Conservation (phyloP, 208 protist species). For the Crithidia brevicula region DNA sequence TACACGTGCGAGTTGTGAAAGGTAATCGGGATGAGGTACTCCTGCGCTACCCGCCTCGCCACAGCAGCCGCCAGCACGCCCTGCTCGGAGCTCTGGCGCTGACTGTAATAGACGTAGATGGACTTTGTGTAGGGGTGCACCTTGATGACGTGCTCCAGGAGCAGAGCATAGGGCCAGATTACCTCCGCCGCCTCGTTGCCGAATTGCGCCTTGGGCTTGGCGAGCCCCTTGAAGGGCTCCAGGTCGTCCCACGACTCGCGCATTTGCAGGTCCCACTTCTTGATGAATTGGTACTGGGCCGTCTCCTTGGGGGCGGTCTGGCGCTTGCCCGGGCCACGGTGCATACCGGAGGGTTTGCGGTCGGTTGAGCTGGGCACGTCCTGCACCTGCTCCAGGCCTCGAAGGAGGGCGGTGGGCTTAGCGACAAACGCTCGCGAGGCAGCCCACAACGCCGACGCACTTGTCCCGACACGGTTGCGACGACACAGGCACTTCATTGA, state of each 20-base stretch:
- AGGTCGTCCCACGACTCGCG: constrained; percentile 82
- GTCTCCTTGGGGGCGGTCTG: constrained; percentile 80
- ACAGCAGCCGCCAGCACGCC: constrained; percentile 51
- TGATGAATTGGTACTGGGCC: constrained; percentile 82
- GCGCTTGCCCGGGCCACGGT: constrained; percentile 86
- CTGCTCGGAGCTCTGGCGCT: constrained; percentile 59
- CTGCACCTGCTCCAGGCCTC: constrained; percentile 84
- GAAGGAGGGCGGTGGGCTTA: constrained; percentile 30
- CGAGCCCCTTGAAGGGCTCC: constrained; percentile 88
- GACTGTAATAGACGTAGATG: constrained; percentile 91
- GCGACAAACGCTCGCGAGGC: constrained; percentile 21
- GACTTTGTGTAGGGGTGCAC: constrained; percentile 94
- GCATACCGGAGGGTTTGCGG: constrained; percentile 75
- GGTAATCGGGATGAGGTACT: constrained; percentile 89
- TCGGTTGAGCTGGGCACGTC: constrained; percentile 87
- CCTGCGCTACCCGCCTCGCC: constrained; percentile 70
- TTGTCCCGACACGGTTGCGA: background rate
- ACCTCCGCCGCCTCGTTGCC: constrained; percentile 91
- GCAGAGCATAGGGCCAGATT: constrained; percentile 87
- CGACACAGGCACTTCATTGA: constrained; percentile 1
- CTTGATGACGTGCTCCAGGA: constrained; percentile 84
- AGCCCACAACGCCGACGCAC: background rate
- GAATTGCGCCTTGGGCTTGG: constrained; percentile 88
- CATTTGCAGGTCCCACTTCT: constrained; percentile 87
- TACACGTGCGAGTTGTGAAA: constrained; percentile 95